Evolutionary conservation across 768 basidiomycete species (phyloP).

Genomic region (Cystobasidium tubakii): DNA sequence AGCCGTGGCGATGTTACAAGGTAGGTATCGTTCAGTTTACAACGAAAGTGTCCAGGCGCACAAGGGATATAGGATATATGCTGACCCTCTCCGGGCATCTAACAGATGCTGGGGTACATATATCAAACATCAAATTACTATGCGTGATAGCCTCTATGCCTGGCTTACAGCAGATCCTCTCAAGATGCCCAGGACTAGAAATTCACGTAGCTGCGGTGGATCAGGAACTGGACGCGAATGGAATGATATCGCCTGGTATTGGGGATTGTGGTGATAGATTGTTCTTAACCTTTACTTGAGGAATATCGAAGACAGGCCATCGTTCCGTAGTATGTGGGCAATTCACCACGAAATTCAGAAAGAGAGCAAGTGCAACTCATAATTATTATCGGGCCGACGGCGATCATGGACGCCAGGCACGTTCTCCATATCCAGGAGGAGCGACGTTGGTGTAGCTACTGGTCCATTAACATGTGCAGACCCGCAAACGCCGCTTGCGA

Average conservation of each 20-base stretch:
- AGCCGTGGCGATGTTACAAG: conserved; percentile 70
- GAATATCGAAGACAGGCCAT: background rate
- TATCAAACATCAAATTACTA: conserved; percentile 70
- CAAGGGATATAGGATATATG: too few species aligned
- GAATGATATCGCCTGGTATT: conserved; percentile 79
- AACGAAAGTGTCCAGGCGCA: conserved; percentile 52
- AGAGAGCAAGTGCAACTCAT: too few species aligned
- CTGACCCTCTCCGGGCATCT: background rate
- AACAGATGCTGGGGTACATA: conserved; percentile 49
- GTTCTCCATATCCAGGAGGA: too few species aligned
- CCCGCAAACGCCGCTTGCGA: too few species aligned
- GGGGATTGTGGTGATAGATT: conserved; percentile 56
- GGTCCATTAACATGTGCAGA: too few species aligned
- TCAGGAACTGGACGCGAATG: conserved; percentile 60
- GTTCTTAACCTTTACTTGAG: background rate
- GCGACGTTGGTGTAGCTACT: too few species aligned
- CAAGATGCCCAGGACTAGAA: conserved; percentile 71
- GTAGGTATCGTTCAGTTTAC: conserved; percentile 10
- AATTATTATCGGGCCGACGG: too few species aligned
- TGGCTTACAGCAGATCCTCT: conserved; percentile 64
- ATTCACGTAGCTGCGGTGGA: conserved; percentile 51
- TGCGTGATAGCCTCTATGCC: conserved; percentile 70
- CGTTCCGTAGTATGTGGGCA: too few species aligned
- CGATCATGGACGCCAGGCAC: too few species aligned
- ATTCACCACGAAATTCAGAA: too few species aligned